Evolutionary conservation across 495 filamentous ascomycete genomes (phyloP).

Genomic region (Aspergillus affinis): DNA sequence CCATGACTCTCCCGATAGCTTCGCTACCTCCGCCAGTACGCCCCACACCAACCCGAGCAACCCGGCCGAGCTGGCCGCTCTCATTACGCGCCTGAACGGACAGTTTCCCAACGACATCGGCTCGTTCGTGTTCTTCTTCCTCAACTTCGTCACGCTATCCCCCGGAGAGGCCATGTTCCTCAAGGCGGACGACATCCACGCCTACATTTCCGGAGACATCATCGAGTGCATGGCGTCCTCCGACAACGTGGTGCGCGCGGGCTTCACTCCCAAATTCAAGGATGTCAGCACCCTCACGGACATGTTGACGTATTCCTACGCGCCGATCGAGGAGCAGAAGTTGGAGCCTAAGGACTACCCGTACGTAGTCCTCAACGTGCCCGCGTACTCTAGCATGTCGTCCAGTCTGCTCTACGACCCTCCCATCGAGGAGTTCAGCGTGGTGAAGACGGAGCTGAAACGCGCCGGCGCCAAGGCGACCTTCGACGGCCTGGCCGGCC

Average conservation of each 20-base stretch:
- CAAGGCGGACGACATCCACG: conserved; percentile 94
- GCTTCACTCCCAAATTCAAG: conserved; percentile 98
- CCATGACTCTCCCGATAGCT: conserved; percentile 46
- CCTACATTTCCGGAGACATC: conserved; percentile 93
- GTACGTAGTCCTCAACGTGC: conserved; percentile 73
- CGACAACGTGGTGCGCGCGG: conserved; percentile 96
- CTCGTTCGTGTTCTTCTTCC: conserved; percentile 75
- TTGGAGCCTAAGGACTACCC: conserved; percentile 82
- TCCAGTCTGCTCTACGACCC: conserved; percentile 79
- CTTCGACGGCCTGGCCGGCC: conserved; percentile 83
- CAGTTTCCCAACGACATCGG: conserved; percentile 79
- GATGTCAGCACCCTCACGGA: conserved; percentile 86
- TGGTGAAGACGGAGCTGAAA: conserved; percentile 76
- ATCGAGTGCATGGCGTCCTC: conserved; percentile 99
- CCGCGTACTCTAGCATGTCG: conserved; percentile 74
- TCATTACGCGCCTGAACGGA: conserved; percentile 71
- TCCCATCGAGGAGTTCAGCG: conserved; percentile 94
- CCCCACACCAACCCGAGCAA: conserved; percentile 38
- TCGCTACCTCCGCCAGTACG: conserved; percentile 37
- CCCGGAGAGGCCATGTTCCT: conserved; percentile 95
- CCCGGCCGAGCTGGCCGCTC: conserved; percentile 63
- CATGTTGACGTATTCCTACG: conserved; percentile 93
- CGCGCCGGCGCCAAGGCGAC: conserved; percentile 73
- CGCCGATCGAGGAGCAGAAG: conserved; percentile 92
- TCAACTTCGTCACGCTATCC: conserved; percentile 77